These are phyloP conservation scores for Juglanconis sp. DNA, from an alignment of 2,329 filamentous ascomycete genomes.

Conservation along the genomic window DNA sequence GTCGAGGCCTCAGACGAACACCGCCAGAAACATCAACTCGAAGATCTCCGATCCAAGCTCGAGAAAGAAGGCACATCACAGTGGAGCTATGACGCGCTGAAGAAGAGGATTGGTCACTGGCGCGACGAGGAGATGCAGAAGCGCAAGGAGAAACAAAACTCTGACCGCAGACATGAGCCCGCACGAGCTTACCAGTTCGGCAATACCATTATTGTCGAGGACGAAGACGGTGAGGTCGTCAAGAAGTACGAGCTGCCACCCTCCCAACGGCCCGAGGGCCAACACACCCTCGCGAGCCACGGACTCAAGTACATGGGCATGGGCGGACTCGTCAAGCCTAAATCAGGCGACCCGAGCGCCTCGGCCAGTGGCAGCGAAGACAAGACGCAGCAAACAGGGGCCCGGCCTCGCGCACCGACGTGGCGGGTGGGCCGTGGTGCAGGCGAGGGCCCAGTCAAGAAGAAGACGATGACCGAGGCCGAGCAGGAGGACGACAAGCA, in stretches of 20 bases:
- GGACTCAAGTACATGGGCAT: conserved; percentile 55
- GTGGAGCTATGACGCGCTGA: conserved; percentile 45
- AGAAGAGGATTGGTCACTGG: conserved; percentile 49
- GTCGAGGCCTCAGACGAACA: conserved; percentile 45
- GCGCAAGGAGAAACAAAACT: conserved; percentile 58
- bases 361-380: conserved; percentile 23
- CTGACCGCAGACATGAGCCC: conserved; percentile 59
- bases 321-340: conserved; percentile 39
- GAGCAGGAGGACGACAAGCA: conserved; percentile 65
- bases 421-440: conserved; percentile 22
- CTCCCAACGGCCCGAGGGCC: conserved; percentile 42
- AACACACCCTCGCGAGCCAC: conserved; percentile 37
- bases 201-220: conserved; percentile 83
- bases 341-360: conserved; percentile 20
- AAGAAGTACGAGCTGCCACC: conserved; percentile 76
- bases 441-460: conserved; percentile 35
- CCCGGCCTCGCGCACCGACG: neutral
- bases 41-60: conserved; percentile 29
- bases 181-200: conserved; percentile 85
- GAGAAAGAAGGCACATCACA: conserved; percentile 32
- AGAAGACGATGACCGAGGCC: conserved; percentile 38
- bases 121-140: conserved; percentile 60
- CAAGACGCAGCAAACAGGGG: neutral
- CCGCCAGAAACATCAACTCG: conserved; percentile 20
- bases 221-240: conserved; percentile 81